phyloP scores from a whole-genome alignment of 169 alveolate genomes.

The Plasmodium gonderi region DNA sequence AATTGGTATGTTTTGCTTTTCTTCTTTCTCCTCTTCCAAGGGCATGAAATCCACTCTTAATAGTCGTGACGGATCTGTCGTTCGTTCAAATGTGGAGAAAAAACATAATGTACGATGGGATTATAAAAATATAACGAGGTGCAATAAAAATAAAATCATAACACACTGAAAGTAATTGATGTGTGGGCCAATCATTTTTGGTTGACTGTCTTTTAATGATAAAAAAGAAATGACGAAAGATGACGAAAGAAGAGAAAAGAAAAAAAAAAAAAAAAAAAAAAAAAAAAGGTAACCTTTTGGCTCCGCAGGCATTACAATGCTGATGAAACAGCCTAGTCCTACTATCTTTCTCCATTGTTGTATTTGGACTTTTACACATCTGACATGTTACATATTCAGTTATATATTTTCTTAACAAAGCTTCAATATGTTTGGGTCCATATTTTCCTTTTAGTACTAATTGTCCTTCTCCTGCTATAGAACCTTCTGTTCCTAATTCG shows the following conservation, averaged over 20 bases:
- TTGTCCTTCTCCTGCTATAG: slow-evolving; percentile 96
- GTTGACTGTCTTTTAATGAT: not conserved
- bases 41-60: slow-evolving; percentile 95
- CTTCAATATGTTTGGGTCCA: slow-evolving; percentile 94
- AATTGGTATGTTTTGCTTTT: slow-evolving; percentile 86
- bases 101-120: too few species aligned
- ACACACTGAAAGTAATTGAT: not conserved
- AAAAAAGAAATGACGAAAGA: not conserved
- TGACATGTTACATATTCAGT: slow-evolving; percentile 95
- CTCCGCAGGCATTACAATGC: slow-evolving; percentile 95
- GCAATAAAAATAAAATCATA: not conserved
- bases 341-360: slow-evolving; percentile 92
- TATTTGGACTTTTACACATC: slow-evolving; percentile 94
- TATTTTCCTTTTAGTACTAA: slow-evolving; percentile 94
- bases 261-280: not conserved
- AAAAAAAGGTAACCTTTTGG: slow-evolving; percentile 81
- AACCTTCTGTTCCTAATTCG: slow-evolving; percentile 94
- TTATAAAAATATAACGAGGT: not conserved
- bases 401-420: slow-evolving; percentile 92
- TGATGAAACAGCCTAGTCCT: slow-evolving; percentile 92
- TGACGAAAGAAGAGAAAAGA: too few species aligned
- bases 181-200: not conserved
- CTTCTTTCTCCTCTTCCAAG: slow-evolving; percentile 93
- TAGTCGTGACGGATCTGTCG: slow-evolving; percentile 92
- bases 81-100: not conserved